phyloP scores from a whole-genome alignment of 2,329 filamentous ascomycete species.

The Pseudogymnoascus sp. region DNA sequence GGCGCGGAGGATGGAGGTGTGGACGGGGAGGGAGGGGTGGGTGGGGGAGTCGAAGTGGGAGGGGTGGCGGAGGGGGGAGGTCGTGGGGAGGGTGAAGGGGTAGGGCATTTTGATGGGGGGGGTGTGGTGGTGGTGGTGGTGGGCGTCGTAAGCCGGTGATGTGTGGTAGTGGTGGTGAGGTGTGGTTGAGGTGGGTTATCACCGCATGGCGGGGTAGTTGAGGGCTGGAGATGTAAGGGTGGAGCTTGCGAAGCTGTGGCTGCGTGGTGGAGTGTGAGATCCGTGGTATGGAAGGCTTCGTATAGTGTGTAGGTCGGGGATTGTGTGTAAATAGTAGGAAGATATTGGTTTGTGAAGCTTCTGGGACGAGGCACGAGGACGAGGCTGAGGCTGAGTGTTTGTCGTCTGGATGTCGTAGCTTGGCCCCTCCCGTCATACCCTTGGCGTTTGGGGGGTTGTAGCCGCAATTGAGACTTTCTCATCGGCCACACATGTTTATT shows the following conservation, averaged over 20 bases:
- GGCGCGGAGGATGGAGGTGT: slow-evolving; percentile 73
- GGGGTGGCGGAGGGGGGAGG: slow-evolving; percentile 76
- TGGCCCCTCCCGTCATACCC: background rate
- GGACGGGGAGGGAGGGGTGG: slow-evolving; percentile 80
- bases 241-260: background rate
- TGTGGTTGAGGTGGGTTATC: background rate
- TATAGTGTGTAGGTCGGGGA: background rate
- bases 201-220: background rate
- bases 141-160: no score
- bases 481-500: background rate
- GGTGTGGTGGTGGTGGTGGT: background rate
- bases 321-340: background rate
- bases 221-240: background rate
- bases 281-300: background rate
- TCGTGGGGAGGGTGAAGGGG: slow-evolving; percentile 80
- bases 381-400: background rate
- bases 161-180: slow-evolving; percentile 16
- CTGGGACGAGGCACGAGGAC: background rate
- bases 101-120: slow-evolving; percentile 61
- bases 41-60: slow-evolving; percentile 67
- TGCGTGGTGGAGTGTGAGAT: background rate
- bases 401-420: background rate
- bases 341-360: background rate
- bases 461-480: background rate
- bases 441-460: background rate